phyloP scores from a whole-genome alignment of 768 basidiomycete genomes.

The Xerocomellus chrysenteron region DNA sequence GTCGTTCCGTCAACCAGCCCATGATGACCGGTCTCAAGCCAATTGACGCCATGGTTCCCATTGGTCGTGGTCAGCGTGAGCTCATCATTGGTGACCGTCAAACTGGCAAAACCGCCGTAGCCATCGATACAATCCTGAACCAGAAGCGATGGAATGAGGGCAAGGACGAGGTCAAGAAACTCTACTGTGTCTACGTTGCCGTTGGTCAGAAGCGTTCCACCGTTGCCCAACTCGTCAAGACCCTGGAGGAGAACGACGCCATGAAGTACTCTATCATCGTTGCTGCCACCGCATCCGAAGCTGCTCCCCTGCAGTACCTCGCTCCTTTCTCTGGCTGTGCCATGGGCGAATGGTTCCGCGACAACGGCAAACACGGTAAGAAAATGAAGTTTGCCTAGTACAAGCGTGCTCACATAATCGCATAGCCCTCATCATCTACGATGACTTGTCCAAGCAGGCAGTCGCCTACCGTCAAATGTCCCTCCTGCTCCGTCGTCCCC shows the following conservation, averaged over 20 bases:
- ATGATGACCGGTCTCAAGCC: conserved; percentile 99
- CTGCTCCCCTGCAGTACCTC: conserved; percentile 98
- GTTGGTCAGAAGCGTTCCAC: conserved; percentile 99
- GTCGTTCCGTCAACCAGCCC: conserved; percentile 99
- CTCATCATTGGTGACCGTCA: conserved; percentile 99
- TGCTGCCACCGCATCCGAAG: conserved; percentile 98
- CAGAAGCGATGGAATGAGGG: conserved; percentile 99
- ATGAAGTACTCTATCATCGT: conserved; percentile 99
- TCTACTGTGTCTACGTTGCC: conserved; percentile 99
- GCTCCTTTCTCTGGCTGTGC: conserved; percentile 99
- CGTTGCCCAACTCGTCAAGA: conserved; percentile 98
- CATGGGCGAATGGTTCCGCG: conserved; percentile 99
- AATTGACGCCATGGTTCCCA: conserved; percentile 99
- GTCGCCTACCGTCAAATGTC: conserved; percentile 99
- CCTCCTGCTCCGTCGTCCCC: conserved; percentile 98
- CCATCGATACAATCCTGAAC: conserved; percentile 99
- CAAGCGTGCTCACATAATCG: conserved; percentile 14
- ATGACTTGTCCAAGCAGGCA: conserved; percentile 99
- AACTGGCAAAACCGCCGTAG: conserved; percentile 99
- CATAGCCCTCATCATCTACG: conserved; percentile 94
- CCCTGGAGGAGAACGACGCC: conserved; percentile 99
- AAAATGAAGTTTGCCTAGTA: not conserved
- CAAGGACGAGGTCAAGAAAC: conserved; percentile 93
- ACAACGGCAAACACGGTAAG: conserved; percentile 98
- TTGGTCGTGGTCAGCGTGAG: conserved; percentile 99